Conservation (phyloP, 306 rosid species). For the Ammopiptanthus mongolicus region DNA sequence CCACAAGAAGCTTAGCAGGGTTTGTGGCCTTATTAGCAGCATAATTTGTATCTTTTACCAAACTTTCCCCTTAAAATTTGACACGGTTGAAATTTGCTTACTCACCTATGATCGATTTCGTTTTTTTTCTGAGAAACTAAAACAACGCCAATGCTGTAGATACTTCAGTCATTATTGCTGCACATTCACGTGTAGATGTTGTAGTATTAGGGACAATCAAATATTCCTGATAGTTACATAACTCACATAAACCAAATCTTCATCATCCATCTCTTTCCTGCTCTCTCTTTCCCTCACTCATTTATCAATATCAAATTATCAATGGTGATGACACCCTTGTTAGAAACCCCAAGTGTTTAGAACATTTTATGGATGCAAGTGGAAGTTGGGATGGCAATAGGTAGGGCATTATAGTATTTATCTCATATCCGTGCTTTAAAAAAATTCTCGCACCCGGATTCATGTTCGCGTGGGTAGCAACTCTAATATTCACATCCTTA, state of each 20-base stretch:
- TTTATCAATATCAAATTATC: not conserved
- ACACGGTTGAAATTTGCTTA: not conserved
- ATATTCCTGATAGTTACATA: constrained; percentile 1
- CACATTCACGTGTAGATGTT: not conserved
- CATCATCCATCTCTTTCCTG: not conserved
- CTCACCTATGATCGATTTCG: not conserved
- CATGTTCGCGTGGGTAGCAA: too few species aligned
- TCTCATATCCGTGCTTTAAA: too few species aligned
- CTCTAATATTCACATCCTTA: too few species aligned
- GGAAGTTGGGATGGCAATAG: too few species aligned
- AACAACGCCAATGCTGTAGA: not conserved
- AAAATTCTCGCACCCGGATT: too few species aligned
- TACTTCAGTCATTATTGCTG: not conserved
- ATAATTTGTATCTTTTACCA: not conserved
- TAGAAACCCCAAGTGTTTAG: too few species aligned
- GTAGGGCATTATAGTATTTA: too few species aligned
- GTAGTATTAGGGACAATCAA: not conserved
- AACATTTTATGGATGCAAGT: too few species aligned
- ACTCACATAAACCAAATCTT: not conserved
- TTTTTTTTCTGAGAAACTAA: not conserved
- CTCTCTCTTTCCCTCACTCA: not conserved
- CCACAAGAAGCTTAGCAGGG: not conserved
- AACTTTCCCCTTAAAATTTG: not conserved
- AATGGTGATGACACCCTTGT: not conserved
- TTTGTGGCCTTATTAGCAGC: not conserved